These are phyloP conservation scores for Phytopythium vexans DNA, from an alignment of 352 stramenopile genomes.

Conservation along the genomic window DNA sequence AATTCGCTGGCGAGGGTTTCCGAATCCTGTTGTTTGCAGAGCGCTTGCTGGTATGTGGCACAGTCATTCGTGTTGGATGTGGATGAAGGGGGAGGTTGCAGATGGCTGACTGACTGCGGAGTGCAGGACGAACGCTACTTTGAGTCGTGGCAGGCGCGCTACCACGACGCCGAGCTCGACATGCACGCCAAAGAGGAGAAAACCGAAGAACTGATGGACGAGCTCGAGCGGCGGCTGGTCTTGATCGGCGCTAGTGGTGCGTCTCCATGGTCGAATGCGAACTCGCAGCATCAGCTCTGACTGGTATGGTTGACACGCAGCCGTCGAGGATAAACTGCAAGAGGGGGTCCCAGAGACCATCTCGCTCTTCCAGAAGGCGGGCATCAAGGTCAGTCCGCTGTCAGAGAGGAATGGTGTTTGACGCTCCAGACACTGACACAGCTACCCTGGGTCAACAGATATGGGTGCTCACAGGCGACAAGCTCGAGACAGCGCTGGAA, in stretches of 20 bases:
- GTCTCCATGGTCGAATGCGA: conserved; percentile 1
- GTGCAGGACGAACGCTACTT: conserved; percentile 66
- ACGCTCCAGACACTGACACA: background rate
- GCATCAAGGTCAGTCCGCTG: conserved; percentile 91
- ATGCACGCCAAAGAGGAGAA: conserved; percentile 63
- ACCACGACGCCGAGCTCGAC: conserved; percentile 65
- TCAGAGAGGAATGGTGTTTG: background rate
- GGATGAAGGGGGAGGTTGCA: background rate
- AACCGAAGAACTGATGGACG: conserved; percentile 53
- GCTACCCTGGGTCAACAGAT: conserved; percentile 37
- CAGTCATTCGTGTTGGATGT: background rate
- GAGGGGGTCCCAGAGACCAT: conserved; percentile 94
- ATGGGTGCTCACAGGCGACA: conserved; percentile 96
- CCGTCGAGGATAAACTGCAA: conserved; percentile 98
- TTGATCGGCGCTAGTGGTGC: conserved; percentile 84
- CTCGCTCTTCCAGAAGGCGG: conserved; percentile 86
- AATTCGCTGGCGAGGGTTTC: conserved; percentile 83
- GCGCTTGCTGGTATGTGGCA: conserved; percentile 49
- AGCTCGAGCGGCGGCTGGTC: conserved; percentile 83
- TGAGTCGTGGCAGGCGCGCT: conserved; percentile 58
- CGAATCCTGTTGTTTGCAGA: conserved; percentile 85
- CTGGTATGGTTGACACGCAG: conserved; percentile 17
- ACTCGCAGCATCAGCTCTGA: too few relatives aligned
- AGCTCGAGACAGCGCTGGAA: conserved; percentile 98
- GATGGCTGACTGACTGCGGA: background rate